phyloP scores from a whole-genome alignment of 192 early-diverging fungal genomes.

The Backusella circina region DNA sequence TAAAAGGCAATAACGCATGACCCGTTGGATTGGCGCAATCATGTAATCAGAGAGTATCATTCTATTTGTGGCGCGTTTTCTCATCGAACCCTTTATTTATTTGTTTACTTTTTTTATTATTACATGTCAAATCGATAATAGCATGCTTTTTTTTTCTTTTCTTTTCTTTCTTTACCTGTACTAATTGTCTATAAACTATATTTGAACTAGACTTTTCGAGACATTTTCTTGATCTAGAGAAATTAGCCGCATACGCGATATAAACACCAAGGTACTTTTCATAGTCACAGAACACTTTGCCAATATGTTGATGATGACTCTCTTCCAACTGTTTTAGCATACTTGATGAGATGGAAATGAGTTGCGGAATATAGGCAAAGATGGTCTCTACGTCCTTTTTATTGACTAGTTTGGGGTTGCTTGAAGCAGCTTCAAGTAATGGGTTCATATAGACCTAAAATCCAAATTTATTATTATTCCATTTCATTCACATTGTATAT shows the following conservation, averaged over 20 bases:
- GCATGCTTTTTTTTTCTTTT: too few species aligned
- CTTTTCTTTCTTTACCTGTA: constrained; percentile 25
- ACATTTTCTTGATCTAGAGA: constrained; percentile 16
- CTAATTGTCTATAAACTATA: constrained; percentile 22
- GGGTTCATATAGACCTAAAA: constrained; percentile 39
- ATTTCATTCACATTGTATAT: too few species aligned
- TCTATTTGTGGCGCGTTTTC: constrained; percentile 39
- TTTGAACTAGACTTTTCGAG: constrained; percentile 24
- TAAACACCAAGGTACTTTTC: constrained; percentile 28
- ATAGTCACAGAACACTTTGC: constrained; percentile 26
- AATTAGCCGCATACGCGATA: constrained; percentile 30
- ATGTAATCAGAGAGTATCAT: constrained; percentile 67
- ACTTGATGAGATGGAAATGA: constrained; percentile 22
- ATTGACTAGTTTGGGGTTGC: constrained; percentile 23
- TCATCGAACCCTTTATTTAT: constrained; percentile 22
- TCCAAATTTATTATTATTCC: too few species aligned
- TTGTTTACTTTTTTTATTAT: background rate
- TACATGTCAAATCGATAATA: background rate
- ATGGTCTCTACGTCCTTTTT: constrained; percentile 24
- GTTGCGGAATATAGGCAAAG: constrained; percentile 32
- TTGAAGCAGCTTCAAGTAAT: constrained; percentile 23
- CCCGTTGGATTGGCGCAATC: constrained; percentile 75
- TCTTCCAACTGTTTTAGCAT: constrained; percentile 14
- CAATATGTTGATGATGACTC: background rate
- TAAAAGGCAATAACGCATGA: constrained; percentile 68